Conservation (phyloP, 352 stramenopile species). For the Phytopythium litorale region DNA sequence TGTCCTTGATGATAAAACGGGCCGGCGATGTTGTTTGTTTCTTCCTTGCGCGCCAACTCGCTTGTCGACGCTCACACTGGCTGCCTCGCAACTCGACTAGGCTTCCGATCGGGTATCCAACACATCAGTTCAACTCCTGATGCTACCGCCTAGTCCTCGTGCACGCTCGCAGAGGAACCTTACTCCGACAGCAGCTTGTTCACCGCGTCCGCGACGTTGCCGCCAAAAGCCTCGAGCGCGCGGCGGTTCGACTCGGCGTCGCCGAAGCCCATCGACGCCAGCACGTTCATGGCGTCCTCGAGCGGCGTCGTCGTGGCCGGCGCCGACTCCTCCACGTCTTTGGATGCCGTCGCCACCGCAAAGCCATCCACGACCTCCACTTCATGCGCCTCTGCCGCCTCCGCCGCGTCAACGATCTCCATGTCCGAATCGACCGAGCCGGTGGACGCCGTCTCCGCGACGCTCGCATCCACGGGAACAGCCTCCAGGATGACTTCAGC, state of each 20-base stretch:
- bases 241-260: constrained; percentile 42
- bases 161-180: neutral
- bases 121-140: constrained; percentile 7
- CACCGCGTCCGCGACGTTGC: constrained; percentile 45
- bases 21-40: neutral
- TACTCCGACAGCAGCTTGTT: constrained; percentile 50
- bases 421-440: constrained; percentile 24
- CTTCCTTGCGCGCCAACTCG: neutral
- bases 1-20: neutral
- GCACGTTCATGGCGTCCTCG: constrained; percentile 32
- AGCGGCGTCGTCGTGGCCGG: constrained; percentile 13
- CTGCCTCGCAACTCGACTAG: neutral
- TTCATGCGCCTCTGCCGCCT: constrained; percentile 20
- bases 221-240: constrained; percentile 35
- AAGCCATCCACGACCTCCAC: constrained; percentile 14
- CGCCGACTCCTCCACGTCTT: constrained; percentile 8
- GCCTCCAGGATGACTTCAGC: constrained; percentile 1
- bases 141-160: neutral
- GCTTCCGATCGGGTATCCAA: neutral
- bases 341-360: neutral
- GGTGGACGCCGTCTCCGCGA: constrained; percentile 10
- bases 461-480: neutral
- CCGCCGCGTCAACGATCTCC: constrained; percentile 25
- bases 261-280: constrained; percentile 61
- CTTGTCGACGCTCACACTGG: neutral